Percentiles rank a stretch among this genome's conserved stretches.
Evolutionary conservation across 2,329 filamentous ascomycete species (phyloP).

Genomic region (Beauveria asiatica): DNA sequence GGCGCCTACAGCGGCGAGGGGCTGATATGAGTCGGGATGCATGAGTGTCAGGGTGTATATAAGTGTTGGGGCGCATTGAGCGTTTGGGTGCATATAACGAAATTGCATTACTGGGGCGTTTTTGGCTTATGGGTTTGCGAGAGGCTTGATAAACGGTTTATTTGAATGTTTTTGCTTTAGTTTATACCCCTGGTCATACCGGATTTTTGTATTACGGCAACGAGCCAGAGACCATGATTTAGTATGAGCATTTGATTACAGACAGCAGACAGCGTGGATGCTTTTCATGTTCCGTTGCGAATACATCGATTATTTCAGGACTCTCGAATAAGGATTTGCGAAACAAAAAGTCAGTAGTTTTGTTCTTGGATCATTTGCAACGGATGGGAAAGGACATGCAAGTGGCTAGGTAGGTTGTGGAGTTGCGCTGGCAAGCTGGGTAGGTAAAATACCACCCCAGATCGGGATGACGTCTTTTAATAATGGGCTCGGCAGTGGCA

Average conservation of each 20-base stretch:
- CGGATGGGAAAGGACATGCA: neutral
- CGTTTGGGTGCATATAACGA: neutral
- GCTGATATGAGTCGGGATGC: neutral
- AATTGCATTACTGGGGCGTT: neutral
- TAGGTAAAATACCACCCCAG: neutral
- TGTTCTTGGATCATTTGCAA: neutral
- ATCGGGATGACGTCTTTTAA: constrained; percentile 6
- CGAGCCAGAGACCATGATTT: neutral
- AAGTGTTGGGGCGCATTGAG: neutral
- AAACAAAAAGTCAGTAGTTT: neutral
- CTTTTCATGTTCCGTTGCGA: neutral
- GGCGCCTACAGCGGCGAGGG: constrained; percentile 1
- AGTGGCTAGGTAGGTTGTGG: neutral
- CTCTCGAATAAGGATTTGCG: neutral
- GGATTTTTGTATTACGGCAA: neutral
- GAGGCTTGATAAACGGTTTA: neutral
- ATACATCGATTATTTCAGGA: neutral
- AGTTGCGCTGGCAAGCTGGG: neutral
- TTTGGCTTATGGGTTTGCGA: neutral
- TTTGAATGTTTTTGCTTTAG: neutral
- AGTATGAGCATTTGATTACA: neutral
- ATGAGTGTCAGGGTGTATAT: neutral
- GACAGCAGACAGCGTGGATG: neutral
- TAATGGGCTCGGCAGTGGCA: neutral
- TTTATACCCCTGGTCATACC: neutral